A percentile compares a stretch with the other conserved stretches of the same genome.
phyloP scores from a whole-genome alignment of 2,329 filamentous ascomycete species.

The Nigrospora sphaerica region DNA sequence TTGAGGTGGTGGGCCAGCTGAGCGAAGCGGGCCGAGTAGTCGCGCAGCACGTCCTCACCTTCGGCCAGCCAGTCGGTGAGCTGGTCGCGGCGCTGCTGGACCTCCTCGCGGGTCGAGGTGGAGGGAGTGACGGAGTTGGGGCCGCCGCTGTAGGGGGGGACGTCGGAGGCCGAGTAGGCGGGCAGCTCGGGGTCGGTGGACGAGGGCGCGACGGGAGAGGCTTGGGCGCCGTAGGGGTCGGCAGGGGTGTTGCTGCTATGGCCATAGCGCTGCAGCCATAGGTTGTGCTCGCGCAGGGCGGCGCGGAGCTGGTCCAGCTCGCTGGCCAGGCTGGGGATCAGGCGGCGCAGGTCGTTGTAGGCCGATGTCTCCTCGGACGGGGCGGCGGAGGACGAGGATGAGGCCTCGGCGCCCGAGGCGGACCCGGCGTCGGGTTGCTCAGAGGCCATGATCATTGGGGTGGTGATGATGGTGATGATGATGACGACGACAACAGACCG shows the following conservation, averaged over 20 bases:
- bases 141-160: slow-evolving; percentile 17
- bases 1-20: slow-evolving; percentile 17
- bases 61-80: slow-evolving; percentile 19
- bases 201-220: neutral
- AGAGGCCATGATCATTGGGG: slow-evolving; percentile 5
- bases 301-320: slow-evolving; percentile 20
- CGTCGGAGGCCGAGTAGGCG: slow-evolving; percentile 18
- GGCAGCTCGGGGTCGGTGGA: slow-evolving; percentile 12
- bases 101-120: slow-evolving; percentile 16
- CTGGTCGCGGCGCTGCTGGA: slow-evolving; percentile 16
- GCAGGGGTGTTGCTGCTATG: slow-evolving; percentile 7
- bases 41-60: slow-evolving; percentile 21
- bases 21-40: slow-evolving; percentile 21
- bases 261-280: slow-evolving; percentile 20
- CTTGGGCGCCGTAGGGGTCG: slow-evolving; percentile 3
- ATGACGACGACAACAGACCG: too few species aligned
- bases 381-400: neutral
- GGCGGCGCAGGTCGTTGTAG: slow-evolving; percentile 17
- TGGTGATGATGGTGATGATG: too few species aligned
- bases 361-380: slow-evolving; percentile 10
- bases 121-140: slow-evolving; percentile 14
- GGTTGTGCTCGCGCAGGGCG: slow-evolving; percentile 20
- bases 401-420: neutral
- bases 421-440: neutral
- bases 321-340: slow-evolving; percentile 17